Evolutionary conservation across 768 basidiomycete species (phyloP).

Genomic region (Amanita exitialis): DNA sequence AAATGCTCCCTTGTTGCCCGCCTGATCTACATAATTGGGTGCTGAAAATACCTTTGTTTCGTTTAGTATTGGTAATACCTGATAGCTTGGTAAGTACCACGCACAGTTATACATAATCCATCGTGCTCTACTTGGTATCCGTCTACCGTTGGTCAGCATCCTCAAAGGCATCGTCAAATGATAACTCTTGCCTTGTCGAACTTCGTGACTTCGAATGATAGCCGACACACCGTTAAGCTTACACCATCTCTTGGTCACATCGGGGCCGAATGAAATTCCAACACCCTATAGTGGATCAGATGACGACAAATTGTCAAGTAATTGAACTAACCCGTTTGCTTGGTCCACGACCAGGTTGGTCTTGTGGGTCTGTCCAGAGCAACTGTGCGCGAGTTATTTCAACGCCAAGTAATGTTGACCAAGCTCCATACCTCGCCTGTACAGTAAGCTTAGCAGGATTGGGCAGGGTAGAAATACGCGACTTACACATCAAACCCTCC

Average conservation of each 20-base stretch:
- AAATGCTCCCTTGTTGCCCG: conserved; percentile 87
- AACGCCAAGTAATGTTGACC: neutral
- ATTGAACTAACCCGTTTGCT: conserved; percentile 73
- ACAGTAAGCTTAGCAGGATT: neutral
- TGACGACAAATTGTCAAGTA: conserved; percentile 7
- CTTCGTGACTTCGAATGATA: conserved; percentile 93
- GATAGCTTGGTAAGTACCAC: conserved; percentile 9
- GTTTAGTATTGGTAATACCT: neutral
- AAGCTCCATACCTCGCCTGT: conserved; percentile 50
- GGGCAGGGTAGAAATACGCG: conserved; percentile 5
- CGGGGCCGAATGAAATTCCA: conserved; percentile 92
- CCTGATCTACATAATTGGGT: conserved; percentile 91
- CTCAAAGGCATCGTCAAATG: neutral
- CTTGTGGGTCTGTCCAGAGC: conserved; percentile 96
- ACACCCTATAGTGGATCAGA: conserved; percentile 85
- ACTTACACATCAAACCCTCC: conserved; percentile 91
- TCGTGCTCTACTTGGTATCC: conserved; percentile 95
- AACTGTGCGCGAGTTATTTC: conserved; percentile 32
- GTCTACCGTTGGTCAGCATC: conserved; percentile 30
- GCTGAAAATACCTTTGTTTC: conserved; percentile 74
- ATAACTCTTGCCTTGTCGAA: conserved; percentile 62
- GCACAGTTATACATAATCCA: conserved; percentile 87
- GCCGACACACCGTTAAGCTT: conserved; percentile 78
- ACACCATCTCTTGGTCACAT: conserved; percentile 88
- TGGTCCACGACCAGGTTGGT: conserved; percentile 79